Percentiles rank a stretch among this genome's conserved stretches.
Evolutionary conservation across 2,329 filamentous ascomycete species (phyloP).

Genomic region (Exserohilum rostratum): DNA sequence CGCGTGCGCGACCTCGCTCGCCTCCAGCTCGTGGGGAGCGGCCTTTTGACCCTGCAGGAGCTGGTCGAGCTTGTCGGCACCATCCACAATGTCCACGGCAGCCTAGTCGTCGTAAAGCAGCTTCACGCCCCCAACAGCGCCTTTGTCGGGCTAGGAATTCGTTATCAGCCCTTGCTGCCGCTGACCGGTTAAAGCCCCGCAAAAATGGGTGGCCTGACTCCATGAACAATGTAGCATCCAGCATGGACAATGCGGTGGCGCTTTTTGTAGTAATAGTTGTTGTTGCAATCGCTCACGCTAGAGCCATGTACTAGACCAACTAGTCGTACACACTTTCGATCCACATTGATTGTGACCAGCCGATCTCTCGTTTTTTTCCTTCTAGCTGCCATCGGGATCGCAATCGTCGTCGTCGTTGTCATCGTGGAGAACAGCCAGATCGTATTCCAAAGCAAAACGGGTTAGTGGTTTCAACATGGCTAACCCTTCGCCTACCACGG

Average conservation of each 20-base stretch:
- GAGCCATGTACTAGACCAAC: background rate
- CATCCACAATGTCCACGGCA: slow-evolving; percentile 21
- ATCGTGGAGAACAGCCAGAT: background rate
- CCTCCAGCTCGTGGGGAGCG: slow-evolving; percentile 39
- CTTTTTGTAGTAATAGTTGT: background rate
- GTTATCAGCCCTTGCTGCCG: background rate
- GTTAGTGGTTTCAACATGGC: background rate
- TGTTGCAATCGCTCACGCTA: background rate
- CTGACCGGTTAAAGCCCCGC: background rate
- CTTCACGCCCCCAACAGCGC: background rate
- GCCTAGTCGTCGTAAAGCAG: background rate
- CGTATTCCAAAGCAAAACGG: background rate
- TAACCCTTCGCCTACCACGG: background rate
- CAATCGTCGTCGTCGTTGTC: too few relatives aligned
- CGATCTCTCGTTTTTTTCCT: background rate
- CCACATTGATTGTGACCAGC: background rate
- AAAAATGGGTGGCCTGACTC: background rate
- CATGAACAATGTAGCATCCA: too few relatives aligned
- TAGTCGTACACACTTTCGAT: background rate
- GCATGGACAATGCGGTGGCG: too few relatives aligned
- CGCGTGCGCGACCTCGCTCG: slow-evolving; percentile 36
- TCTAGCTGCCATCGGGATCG: too few relatives aligned
- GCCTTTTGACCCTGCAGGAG: slow-evolving; percentile 33
- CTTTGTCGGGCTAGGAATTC: background rate
- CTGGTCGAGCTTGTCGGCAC: slow-evolving; percentile 33